Base-by-base conservation (phyloP, 164 flowering plant genomes). In the Tetracentron sinense region DNA sequence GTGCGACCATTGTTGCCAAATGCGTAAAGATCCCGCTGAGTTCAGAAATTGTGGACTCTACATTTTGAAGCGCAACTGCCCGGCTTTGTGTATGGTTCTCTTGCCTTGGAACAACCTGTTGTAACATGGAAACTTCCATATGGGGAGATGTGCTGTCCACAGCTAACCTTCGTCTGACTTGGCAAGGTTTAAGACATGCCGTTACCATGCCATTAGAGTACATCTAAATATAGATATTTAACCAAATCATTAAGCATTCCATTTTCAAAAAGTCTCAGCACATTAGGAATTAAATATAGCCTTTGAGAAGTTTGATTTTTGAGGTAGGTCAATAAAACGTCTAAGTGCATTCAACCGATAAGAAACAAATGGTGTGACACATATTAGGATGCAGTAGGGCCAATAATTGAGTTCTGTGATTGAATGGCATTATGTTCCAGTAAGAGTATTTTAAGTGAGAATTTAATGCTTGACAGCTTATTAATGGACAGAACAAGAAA, bases 1-100 rank as follows among this genome's bases (percentile, higher is more conserved):
- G 85, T 52, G 86, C 85, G 54, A 92, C 96, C 95, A 92, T 86
- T 12, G 94, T 83, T 48, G 96, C 94, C 74, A 92, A 78, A 66
- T 92, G 85, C 15, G 91, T 79, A 74, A 89, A 92, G 54, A 89
- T 89, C 61, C 96, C 90, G 62, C 96, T 75, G 12, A 92, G 85
- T 69, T 89, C 98, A 48, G 94, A 64, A 63, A 92, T 92, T 42
- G 98, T 92, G 28, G 97, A 92, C 72, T 92, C 94, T 33, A 92
- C 90, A 72, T 75, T 89, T 64, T 83, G 94, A 72, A 92, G 98
- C 60, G 96, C 95, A 63, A 60, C 65, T 67, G 85, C 82, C 47
- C 92, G 77, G 68, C 83, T 78, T 55, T 83, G 82, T 29, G 78
- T 42, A 47, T 77, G 66, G 64, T 62, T 79, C 47, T 89, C 94